Evolutionary conservation across 345 rosid species (phyloP).

Genomic region (Ceriops tagal): DNA sequence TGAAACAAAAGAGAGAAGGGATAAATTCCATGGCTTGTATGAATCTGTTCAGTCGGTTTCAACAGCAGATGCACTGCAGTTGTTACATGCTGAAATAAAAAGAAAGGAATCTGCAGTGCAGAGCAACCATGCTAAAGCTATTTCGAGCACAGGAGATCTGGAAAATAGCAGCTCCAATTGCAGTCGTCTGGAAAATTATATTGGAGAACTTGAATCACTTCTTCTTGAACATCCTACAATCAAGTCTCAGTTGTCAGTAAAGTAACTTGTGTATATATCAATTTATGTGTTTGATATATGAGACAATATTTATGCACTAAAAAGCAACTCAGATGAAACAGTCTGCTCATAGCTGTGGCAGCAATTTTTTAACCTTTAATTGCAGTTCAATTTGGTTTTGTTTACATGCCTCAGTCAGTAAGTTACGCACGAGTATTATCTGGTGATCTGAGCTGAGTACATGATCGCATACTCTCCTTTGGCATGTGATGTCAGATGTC

Average conservation of each 20-base stretch:
- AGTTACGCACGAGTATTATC: not conserved
- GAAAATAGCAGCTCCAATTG: constrained; percentile 23
- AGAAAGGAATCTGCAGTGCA: constrained; percentile 30
- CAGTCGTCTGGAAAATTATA: constrained; percentile 32
- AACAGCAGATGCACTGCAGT: constrained; percentile 47
- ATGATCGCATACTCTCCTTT: too few species aligned
- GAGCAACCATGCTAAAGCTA: constrained; percentile 22
- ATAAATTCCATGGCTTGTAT: constrained; percentile 37
- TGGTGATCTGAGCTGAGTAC: not conserved
- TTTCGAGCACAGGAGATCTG: constrained; percentile 13
- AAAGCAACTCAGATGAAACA: not conserved
- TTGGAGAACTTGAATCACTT: constrained; percentile 49
- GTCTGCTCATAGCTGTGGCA: not conserved
- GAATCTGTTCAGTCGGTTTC: constrained; percentile 46
- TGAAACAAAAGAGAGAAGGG: constrained; percentile 44
- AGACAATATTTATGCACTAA: not conserved
- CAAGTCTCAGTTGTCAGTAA: constrained; percentile 23
- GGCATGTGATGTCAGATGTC: not conserved
- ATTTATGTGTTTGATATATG: not conserved
- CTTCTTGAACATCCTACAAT: constrained; percentile 46
- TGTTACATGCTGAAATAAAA: constrained; percentile 38
- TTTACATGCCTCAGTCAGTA: not conserved
- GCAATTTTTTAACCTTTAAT: not conserved
- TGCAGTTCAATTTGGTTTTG: not conserved
- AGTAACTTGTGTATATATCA: constrained; percentile 4